Evolutionary conservation across 2,329 filamentous ascomycete species (phyloP), one percentile per base, ranked within the genome.

Genomic region (Monosporascus sp.): DNA sequence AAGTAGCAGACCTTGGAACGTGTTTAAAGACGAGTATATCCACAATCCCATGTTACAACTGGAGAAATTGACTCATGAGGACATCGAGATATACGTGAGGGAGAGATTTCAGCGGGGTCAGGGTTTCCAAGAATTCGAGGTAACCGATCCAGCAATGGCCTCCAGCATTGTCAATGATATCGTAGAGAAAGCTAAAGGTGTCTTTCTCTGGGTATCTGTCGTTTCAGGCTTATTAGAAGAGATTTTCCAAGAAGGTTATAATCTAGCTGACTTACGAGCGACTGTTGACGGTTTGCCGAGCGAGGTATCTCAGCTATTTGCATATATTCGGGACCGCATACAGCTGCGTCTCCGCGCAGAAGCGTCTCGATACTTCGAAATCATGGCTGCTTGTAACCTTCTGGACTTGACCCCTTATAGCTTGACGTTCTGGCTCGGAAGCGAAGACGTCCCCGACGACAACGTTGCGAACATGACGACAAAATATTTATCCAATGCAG

Each of bases 1-100:
- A 1, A 63, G 60, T 8, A 66, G 64, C 37, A 50, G 66, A 17
- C 66, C 64, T 1, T 59, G 60, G 54, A 55, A 58, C 17, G 52
- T 56, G 4, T 67, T 66, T 44, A 43, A 54, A 17, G 58, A 62
- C 11, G 57, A 51, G 2, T 67, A 63, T 41, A 38, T 9, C 11
- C 2, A 43, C 1, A 56, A 19, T 6, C 59, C 59, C 5, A 55
- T 40, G n/a, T 53, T 67, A 17, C 44, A 51, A 16, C 49, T 66
- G 0, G 59, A 68, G 22, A 53, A 60, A 5, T 38, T 66, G 8
- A 68, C 62, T 11, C 34, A 45, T 3, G 20, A 45, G 2, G 64
- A 66, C 50, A 66, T 66, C 38, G 31, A 56, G 19, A 22, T 17
- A 3, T 66, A 62, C 40, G 55, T 64, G 7, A 20, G 58, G 7